A percentile compares a stretch with the other conserved stretches of the same genome.
Conservation (phyloP, 129 eudicot genomes). For the Centaurea solstitialis region DNA sequence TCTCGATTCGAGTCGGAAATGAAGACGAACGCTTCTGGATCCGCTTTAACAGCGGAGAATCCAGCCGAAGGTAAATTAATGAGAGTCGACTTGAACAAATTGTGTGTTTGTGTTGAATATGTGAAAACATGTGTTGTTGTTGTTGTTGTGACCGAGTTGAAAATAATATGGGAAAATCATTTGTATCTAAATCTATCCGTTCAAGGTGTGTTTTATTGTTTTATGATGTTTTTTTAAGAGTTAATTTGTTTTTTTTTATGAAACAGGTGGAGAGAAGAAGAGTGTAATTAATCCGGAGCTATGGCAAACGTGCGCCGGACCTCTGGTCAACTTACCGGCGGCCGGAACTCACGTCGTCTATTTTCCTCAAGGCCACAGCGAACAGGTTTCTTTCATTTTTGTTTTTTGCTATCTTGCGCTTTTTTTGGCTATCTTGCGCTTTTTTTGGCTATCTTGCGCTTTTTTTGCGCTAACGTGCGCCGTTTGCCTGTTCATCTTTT, state of each 20-base stretch:
- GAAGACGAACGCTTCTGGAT: conserved; percentile 60
- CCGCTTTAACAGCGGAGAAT: conserved; percentile 40
- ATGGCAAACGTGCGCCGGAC: conserved; percentile 99
- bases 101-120: no score
- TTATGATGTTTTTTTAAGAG: background rate
- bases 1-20: conserved; percentile 25
- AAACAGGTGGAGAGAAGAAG: conserved; percentile 63
- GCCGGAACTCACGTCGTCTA: conserved; percentile 96
- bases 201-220: background rate
- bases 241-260: background rate
- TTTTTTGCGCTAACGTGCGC: conserved; percentile 38
- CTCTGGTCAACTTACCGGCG: conserved; percentile 87
- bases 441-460: background rate
- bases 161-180: background rate
- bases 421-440: background rate
- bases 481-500: conserved; percentile 14
- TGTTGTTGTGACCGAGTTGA: background rate
- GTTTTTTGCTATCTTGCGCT: background rate
- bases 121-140: no score
- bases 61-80: conserved; percentile 73
- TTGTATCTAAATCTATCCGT: background rate
- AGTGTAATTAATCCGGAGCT: conserved; percentile 69
- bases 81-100: no score
- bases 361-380: conserved; percentile 98
- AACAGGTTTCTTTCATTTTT: conserved; percentile 54